Conservation (phyloP, 768 basidiomycete species). For the Dioszegia aurantiaca region DNA sequence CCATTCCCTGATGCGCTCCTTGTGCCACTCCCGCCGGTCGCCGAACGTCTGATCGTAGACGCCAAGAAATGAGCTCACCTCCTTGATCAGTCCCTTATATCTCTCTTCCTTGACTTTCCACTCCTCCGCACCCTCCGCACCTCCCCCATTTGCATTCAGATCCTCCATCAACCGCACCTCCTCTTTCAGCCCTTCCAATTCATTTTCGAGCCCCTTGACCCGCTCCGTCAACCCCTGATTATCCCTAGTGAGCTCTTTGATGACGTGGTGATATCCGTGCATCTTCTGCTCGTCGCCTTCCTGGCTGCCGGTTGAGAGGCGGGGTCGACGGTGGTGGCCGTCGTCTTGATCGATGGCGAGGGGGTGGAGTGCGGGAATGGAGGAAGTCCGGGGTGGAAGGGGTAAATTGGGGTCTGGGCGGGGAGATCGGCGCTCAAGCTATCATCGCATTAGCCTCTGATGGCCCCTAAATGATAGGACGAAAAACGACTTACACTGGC, state of each 20-base stretch:
- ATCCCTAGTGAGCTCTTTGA: constrained; percentile 84
- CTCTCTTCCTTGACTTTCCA: constrained; percentile 22
- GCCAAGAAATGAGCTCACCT: constrained; percentile 21
- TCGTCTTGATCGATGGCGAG: not conserved
- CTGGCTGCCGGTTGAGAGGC: constrained; percentile 33
- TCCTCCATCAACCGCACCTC: constrained; percentile 69
- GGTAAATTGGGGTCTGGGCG: constrained; percentile 1
- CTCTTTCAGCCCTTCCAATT: constrained; percentile 54
- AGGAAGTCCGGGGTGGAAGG: not conserved
- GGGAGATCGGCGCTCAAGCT: constrained; percentile 16
- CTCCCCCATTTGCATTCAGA: constrained; percentile 53
- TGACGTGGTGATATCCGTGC: constrained; percentile 61
- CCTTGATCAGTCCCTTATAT: constrained; percentile 32
- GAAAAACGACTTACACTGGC: constrained; percentile 19
- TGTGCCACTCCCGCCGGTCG: too few species aligned
- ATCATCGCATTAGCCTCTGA: not conserved
- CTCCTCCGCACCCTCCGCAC: constrained; percentile 43
- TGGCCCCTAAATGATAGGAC: not conserved
- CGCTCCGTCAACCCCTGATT: constrained; percentile 55
- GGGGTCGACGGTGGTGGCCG: constrained; percentile 13
- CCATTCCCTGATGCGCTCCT: too few species aligned
- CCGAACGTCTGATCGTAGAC: too few species aligned
- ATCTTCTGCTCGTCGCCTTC: constrained; percentile 39
- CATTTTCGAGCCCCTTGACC: constrained; percentile 1
- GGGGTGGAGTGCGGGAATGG: not conserved